Conservation (phyloP, 2,329 filamentous ascomycete genomes). For the Grosmannia serpens region DNA sequence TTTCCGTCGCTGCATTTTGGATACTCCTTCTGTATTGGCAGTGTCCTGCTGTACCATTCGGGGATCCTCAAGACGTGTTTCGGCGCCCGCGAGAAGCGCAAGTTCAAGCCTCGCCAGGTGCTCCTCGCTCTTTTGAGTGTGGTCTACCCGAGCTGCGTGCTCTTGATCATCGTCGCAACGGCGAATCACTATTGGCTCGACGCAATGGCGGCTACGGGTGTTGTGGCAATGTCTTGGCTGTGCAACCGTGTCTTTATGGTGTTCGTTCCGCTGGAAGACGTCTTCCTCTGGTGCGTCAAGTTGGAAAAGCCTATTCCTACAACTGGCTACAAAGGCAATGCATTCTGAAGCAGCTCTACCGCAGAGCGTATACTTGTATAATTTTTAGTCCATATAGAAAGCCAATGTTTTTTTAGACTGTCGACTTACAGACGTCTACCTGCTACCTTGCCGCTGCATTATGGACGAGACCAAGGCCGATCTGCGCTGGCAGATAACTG, state of each 20-base stretch:
- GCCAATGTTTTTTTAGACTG: background rate
- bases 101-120: background rate
- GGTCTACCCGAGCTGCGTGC: conserved; percentile 39
- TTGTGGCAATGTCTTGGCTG: conserved; percentile 49
- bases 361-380: background rate
- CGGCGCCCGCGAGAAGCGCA: background rate
- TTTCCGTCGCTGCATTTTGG: conserved; percentile 48
- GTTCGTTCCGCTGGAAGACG: conserved; percentile 52
- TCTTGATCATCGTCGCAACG: conserved; percentile 47
- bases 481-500: too few species aligned
- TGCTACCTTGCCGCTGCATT: too few species aligned
- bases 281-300: conserved; percentile 43
- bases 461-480: too few species aligned
- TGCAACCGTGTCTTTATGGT: conserved; percentile 42
- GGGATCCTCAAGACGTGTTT: conserved; percentile 29
- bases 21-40: conserved; percentile 43
- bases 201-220: conserved; percentile 49
- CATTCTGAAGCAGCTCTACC: background rate
- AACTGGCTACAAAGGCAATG: conserved; percentile 18
- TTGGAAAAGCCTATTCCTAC: conserved; percentile 53
- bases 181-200: conserved; percentile 56
- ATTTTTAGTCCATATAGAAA: background rate
- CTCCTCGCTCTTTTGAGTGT: conserved; percentile 26
- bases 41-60: conserved; percentile 40
- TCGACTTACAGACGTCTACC: background rate